Evolutionary conservation across 2,329 filamentous ascomycete genomes (phyloP).

Genomic region (Monilinia vaccinii-corymbosi): DNA sequence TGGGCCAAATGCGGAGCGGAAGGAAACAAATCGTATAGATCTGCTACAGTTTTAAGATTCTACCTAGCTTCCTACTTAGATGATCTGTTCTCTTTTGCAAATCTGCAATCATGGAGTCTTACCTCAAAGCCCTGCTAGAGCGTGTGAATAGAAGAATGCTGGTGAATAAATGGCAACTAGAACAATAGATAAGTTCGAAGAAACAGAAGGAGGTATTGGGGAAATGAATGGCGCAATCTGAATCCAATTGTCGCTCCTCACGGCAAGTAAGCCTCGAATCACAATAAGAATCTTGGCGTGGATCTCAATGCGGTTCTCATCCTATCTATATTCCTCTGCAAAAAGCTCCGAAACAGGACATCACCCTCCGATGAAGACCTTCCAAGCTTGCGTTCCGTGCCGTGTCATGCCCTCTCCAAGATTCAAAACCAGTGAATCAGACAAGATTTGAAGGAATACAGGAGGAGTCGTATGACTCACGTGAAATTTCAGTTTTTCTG

Average conservation of each 20-base stretch:
- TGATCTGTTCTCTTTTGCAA: too few species aligned
- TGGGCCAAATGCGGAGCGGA: too few species aligned
- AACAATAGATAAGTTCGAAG: not conserved
- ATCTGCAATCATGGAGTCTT: too few species aligned
- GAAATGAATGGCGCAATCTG: too few species aligned
- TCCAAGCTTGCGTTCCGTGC: not conserved
- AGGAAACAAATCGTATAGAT: too few species aligned
- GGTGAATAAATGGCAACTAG: not conserved
- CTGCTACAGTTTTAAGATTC: too few species aligned
- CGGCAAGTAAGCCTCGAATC: not conserved
- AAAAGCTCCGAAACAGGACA: not conserved
- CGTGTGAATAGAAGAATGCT: not conserved
- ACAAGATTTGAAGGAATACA: not conserved
- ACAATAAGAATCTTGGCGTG: not conserved
- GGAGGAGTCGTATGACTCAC: not conserved
- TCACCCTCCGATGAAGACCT: fast-evolving
- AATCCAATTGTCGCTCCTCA: too few species aligned
- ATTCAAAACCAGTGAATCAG: not conserved
- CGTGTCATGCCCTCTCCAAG: not conserved
- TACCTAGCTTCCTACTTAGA: too few species aligned
- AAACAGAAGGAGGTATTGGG: not conserved
- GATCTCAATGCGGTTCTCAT: not conserved
- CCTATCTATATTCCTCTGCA: not conserved
- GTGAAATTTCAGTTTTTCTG: not conserved
- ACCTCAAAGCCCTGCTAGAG: not conserved